Evolutionary conservation across 768 basidiomycete species (phyloP), one percentile per base, ranked within the genome.

Genomic region (Macrolepiota fuliginosa): DNA sequence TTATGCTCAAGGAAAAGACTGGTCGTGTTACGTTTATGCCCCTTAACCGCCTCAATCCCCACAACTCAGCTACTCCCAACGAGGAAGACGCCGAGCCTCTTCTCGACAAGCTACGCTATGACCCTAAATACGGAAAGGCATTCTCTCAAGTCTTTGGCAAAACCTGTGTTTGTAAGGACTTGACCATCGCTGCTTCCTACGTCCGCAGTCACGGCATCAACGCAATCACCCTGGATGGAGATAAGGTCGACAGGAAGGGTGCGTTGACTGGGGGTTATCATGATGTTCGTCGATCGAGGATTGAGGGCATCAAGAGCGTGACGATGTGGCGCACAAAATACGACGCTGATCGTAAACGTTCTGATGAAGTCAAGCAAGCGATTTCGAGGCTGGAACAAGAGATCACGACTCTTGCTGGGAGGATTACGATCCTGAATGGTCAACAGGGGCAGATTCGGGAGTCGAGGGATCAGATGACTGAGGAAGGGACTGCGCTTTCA

Each of bases 21-120:
- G 97, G 96, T 1, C 88, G 97, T 54, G 92, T 99, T 7, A 99
- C 97, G 0, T 98, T 98, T 77, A 96, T 99, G 90, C 97, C 97
- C 19, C 83, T 99, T 42, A 98, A 98, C 73, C 90, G 97, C 13
- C 86, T 99, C 62, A 89, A 90, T 67, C 90, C 91, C 56, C 92
- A 91, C 64, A 81, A 80, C 39, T 78, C 80, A 1, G 79, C 83
- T 0, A 77, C 85, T 19, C 89, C 89, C 9, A 80, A 90, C 76
- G 89, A 87, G 0, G 83, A 87, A 62, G 90, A 92, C 63, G 88
- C 89, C 0, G 87, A 91, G 57, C 91, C 92, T 0, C 84, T 94
- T 51, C 81, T 99, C 32, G 82, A 86, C 63, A 95, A 94, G 71
- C 83, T 99, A 58, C 80, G 81, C 2, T 98, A 86, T 70, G 90